These are phyloP conservation scores for Pugionium cornutum DNA, from an alignment of 345 rosid species.

Conservation along the genomic window DNA sequence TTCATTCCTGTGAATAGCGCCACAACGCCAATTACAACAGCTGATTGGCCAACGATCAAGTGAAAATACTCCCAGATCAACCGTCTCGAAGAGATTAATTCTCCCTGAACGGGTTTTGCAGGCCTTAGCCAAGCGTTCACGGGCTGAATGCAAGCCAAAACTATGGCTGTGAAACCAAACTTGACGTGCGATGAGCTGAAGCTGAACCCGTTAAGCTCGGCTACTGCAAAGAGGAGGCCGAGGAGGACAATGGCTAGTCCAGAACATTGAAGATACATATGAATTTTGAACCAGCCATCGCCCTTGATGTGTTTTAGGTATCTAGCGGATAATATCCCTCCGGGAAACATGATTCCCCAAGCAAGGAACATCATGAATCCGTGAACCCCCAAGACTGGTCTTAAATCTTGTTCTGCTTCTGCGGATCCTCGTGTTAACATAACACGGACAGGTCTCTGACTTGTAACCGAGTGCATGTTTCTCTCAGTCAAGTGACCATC, in stretches of 20 bases:
- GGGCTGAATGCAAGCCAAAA: constrained; percentile 79
- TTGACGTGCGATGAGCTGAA: constrained; percentile 76
- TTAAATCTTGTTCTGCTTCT: constrained; percentile 91
- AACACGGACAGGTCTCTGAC: constrained; percentile 86
- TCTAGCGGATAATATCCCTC: constrained; percentile 83
- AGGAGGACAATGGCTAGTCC: constrained; percentile 82
- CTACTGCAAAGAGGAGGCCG: constrained; percentile 89
- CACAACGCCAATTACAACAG: constrained; percentile 54
- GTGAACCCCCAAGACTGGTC: constrained; percentile 89
- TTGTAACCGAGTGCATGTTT: constrained; percentile 89
- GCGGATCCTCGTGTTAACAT: constrained; percentile 79
- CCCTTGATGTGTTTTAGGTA: constrained; percentile 93
- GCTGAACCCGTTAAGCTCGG: constrained; percentile 79
- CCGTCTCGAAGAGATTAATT: constrained; percentile 53
- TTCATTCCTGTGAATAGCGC: constrained; percentile 66
- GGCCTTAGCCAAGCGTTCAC: constrained; percentile 81
- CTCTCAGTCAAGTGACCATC: constrained; percentile 67
- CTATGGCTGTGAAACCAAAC: constrained; percentile 70
- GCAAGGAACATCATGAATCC: constrained; percentile 99
- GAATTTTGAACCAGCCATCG: constrained; percentile 90
- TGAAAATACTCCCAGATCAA: constrained; percentile 85
- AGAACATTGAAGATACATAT: constrained; percentile 86
- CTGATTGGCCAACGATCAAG: constrained; percentile 64
- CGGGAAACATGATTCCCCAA: constrained; percentile 95
- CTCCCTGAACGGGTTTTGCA: constrained; percentile 62